A percentile compares a stretch with the other conserved stretches of the same genome.
phyloP scores from a whole-genome alignment of 1,284 basidiomycete genomes.

The Ganoderma lucidum region DNA sequence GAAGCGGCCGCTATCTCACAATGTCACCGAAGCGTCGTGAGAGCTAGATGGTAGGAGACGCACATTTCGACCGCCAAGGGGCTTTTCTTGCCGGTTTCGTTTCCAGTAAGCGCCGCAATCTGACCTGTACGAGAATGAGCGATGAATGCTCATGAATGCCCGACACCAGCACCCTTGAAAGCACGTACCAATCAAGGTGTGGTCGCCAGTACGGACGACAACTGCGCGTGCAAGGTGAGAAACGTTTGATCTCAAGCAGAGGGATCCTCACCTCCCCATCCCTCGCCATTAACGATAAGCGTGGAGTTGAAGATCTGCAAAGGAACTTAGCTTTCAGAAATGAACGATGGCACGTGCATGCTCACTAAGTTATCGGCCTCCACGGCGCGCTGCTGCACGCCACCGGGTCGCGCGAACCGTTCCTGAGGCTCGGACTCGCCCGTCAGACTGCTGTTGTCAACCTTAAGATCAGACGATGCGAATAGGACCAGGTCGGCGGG shows the following conservation, averaged over 20 bases:
- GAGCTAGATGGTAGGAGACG: constrained; percentile 30
- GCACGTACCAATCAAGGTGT: constrained; percentile 64
- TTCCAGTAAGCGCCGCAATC: constrained; percentile 70
- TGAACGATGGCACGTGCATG: constrained; percentile 12
- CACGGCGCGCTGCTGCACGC: constrained; percentile 56
- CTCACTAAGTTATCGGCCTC: constrained; percentile 71
- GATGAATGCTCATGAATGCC: not conserved
- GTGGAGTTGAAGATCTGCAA: constrained; percentile 71
- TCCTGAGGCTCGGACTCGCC: constrained; percentile 78
- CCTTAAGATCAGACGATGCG: constrained; percentile 66
- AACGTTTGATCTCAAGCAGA: not conserved
- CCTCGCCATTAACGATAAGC: constrained; percentile 73
- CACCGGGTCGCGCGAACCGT: constrained; percentile 54
- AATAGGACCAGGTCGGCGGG: constrained; percentile 72
- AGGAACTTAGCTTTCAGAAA: constrained; percentile 1
- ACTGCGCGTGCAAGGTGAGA: constrained; percentile 46
- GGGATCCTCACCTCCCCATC: constrained; percentile 61
- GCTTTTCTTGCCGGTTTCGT: constrained; percentile 68
- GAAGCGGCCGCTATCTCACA: constrained; percentile 55
- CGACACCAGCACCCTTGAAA: not conserved
- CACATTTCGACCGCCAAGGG: constrained; percentile 74
- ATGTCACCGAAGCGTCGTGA: not conserved
- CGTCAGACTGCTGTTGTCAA: constrained; percentile 75
- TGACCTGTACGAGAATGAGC: constrained; percentile 50
- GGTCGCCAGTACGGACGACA: constrained; percentile 72